Conservation (phyloP, 495 filamentous ascomycete genomes). For the Staphylotrichum tortipilum region DNA sequence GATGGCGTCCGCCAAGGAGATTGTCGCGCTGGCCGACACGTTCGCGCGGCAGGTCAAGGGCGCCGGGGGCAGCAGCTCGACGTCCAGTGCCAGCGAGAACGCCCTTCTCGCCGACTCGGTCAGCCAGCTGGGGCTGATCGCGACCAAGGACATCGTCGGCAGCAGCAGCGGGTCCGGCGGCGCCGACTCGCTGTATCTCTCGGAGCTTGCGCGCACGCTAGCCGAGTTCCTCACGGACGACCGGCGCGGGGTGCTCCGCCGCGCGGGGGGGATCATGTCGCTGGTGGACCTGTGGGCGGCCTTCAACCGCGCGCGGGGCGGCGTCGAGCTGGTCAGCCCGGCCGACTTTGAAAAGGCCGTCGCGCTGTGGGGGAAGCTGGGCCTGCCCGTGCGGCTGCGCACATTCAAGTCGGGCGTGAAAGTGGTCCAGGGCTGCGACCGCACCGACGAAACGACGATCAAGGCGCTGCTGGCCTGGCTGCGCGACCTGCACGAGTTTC, state of each 20-base stretch:
- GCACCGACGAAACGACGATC: constrained; percentile 87
- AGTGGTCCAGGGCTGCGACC: constrained; percentile 80
- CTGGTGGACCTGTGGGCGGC: constrained; percentile 95
- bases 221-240: constrained; percentile 95
- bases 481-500: constrained; percentile 55
- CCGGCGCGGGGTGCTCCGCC: constrained; percentile 64
- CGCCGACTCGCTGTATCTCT: constrained; percentile 48
- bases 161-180: constrained; percentile 31
- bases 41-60: constrained; percentile 62
- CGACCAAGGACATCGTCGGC: constrained; percentile 80
- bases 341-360: constrained; percentile 87
- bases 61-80: constrained; percentile 37
- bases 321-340: constrained; percentile 89
- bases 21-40: constrained; percentile 84
- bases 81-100: constrained; percentile 50
- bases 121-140: constrained; percentile 76
- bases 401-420: constrained; percentile 86
- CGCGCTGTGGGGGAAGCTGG: constrained; percentile 77
- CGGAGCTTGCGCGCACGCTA: constrained; percentile 80
- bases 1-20: constrained; percentile 94
- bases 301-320: constrained; percentile 91
- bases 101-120: constrained; percentile 75
- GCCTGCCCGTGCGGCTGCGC: constrained; percentile 75
- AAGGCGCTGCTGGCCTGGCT: constrained; percentile 69
- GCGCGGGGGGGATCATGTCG: constrained; percentile 87